Evolutionary conservation across 768 basidiomycete genomes (phyloP), one percentile per base, ranked within the genome.

Genomic region (Boletus eberwhitei): DNA sequence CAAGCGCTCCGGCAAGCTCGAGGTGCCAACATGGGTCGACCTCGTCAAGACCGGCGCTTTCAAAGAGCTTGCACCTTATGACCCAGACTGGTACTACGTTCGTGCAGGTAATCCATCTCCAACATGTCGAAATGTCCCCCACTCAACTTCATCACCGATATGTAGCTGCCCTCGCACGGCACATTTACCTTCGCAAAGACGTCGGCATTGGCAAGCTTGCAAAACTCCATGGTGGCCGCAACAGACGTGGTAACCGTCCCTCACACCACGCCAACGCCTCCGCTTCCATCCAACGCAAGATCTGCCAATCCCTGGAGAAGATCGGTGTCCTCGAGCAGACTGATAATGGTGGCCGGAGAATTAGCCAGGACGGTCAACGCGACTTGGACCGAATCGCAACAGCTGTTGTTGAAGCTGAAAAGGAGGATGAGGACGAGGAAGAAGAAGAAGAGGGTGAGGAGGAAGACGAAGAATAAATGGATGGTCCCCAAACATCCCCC

Each of bases 1-100:
- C 71, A 98, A 98, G 80, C 89, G 94, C 64, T 94, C 93, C 60
- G 97, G 97, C 75, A 98, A 98, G 82, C 91, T 99, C 69, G 95
- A 99, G 79, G 91, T 98, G 58, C 96, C 96, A 64, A 87, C 85
- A 75, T 98, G 96, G 96, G 96, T 91, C 58, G 96, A 97, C 75
- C 78, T 98, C 66, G 97, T 99, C 73, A 99, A 99, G 83, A 99
- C 97, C 58, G 96, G 92, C 72, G 79, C 89, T 56, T 94, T 81
- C 83, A 98, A 98, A 76, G 97, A 99, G 78, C 91, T 97, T 57
- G 96, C 95, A 50, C 97, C 97, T 51, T 98, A 98, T 78, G 93
- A 98, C 76, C 90, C 93, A 40, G 97, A 99, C 75, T 99, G 97
- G 97, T 99, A 86, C 84, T 99, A 98, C 78, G 82, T 96, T 73